Conservation (phyloP, 2,329 filamentous ascomycete genomes). For the Cladosporium sp. region DNA sequence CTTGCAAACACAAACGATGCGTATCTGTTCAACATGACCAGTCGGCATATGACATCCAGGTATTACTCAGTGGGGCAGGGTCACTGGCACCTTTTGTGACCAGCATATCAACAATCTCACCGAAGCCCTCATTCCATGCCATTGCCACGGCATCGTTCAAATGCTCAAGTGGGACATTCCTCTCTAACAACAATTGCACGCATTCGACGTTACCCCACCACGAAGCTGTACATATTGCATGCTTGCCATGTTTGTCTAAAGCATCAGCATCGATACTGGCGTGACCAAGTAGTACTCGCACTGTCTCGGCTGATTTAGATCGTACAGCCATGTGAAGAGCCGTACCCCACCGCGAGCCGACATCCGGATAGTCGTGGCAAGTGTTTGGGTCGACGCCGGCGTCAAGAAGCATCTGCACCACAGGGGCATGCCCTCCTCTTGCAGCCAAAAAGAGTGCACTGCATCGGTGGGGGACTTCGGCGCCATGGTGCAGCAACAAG, state of each 20-base stretch:
- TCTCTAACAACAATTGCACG: neutral
- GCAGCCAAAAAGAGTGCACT: neutral
- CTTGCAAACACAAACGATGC: neutral
- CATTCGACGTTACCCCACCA: neutral
- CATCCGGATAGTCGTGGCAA: too few species aligned
- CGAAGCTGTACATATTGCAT: neutral
- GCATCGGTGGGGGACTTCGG: neutral
- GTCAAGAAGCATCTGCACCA: neutral
- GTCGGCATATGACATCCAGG: too few species aligned
- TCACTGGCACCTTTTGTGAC: neutral
- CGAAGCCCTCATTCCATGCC: neutral
- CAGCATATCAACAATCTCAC: neutral
- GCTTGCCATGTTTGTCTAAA: neutral
- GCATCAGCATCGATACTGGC: neutral
- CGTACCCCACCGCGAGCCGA: neutral
- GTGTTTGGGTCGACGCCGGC: neutral
- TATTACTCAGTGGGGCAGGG: too few species aligned
- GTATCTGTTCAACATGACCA: neutral
- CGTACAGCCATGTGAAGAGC: neutral
- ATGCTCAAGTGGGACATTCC: neutral
- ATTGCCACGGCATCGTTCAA: neutral
- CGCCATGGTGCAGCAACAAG: neutral
- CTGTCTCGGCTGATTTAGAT: neutral
- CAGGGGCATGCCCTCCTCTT: neutral
- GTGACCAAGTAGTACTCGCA: neutral